phyloP scores from a whole-genome alignment of 1,139 yeast genomes.

The Yamadazyma sp. region DNA sequence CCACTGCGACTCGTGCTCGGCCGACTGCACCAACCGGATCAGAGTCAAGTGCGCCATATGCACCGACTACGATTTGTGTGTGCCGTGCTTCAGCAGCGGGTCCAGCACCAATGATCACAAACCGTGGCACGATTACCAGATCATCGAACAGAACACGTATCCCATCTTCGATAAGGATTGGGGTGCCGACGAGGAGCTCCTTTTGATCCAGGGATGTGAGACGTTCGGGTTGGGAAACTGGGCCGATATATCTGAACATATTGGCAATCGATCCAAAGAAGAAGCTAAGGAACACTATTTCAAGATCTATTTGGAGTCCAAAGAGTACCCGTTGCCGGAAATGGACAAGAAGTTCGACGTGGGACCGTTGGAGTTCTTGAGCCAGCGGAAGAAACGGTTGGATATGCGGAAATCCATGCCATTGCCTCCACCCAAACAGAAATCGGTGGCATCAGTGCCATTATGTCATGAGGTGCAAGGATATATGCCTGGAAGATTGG shows the following conservation, averaged over 20 bases:
- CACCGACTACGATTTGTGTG: constrained; percentile 91
- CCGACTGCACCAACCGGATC: constrained; percentile 91
- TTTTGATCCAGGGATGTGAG: constrained; percentile 88
- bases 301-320: constrained; percentile 64
- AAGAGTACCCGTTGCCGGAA: constrained; percentile 79
- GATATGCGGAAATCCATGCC: constrained; percentile 70
- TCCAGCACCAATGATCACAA: constrained; percentile 78
- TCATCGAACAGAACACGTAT: constrained; percentile 91
- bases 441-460: constrained; percentile 90
- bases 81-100: constrained; percentile 92
- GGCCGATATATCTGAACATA: constrained; percentile 95
- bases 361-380: constrained; percentile 68
- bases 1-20: constrained; percentile 93
- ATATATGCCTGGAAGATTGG: constrained; percentile 97
- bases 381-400: constrained; percentile 65
- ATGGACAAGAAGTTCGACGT: constrained; percentile 69
- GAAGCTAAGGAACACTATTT: constrained; percentile 86
- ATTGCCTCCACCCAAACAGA: constrained; percentile 74
- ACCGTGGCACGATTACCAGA: constrained; percentile 91
- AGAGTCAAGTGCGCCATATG: constrained; percentile 91
- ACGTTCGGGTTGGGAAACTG: constrained; percentile 92
- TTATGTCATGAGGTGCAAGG: constrained; percentile 97
- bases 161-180: constrained; percentile 89
- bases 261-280: constrained; percentile 88
- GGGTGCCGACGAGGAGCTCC: constrained; percentile 98